These are phyloP conservation scores for Achlya hypogyna DNA, from an alignment of 352 stramenopile genomes.

Conservation along the genomic window DNA sequence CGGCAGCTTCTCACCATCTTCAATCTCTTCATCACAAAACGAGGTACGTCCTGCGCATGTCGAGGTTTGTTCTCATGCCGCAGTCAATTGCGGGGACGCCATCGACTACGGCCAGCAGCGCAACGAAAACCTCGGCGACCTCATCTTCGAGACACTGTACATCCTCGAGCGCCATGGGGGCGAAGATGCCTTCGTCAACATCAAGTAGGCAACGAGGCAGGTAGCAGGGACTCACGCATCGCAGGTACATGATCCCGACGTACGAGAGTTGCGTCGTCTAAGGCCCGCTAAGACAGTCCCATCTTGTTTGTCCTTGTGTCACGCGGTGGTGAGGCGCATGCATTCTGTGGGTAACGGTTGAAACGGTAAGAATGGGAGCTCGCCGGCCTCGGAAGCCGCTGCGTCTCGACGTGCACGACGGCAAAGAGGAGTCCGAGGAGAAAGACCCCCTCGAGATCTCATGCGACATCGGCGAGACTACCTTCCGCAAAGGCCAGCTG, in stretches of 20 bases:
- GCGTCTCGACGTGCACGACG: conserved; percentile 6
- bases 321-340: too few species aligned
- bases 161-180: conserved; percentile 77
- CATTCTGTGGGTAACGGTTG: background rate
- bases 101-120: conserved; percentile 87
- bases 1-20: conserved; percentile 80
- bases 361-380: background rate
- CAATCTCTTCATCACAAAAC: conserved; percentile 85
- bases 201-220: conserved; percentile 29
- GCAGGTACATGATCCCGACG: conserved; percentile 95
- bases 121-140: conserved; percentile 67
- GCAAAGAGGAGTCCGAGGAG: conserved; percentile 25
- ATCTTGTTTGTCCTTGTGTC: background rate
- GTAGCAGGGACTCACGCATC: conserved; percentile 17
- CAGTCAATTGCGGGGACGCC: conserved; percentile 78
- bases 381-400: background rate
- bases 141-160: conserved; percentile 84
- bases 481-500: conserved; percentile 49
- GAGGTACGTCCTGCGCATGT: conserved; percentile 21
- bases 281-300: background rate
- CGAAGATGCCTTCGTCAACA: conserved; percentile 88
- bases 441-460: conserved; percentile 47
- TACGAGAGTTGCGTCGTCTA: conserved; percentile 74
- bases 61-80: background rate
- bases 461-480: conserved; percentile 68